Base-by-base conservation (phyloP, 345 rosid species). In the Lepidium africanum region DNA sequence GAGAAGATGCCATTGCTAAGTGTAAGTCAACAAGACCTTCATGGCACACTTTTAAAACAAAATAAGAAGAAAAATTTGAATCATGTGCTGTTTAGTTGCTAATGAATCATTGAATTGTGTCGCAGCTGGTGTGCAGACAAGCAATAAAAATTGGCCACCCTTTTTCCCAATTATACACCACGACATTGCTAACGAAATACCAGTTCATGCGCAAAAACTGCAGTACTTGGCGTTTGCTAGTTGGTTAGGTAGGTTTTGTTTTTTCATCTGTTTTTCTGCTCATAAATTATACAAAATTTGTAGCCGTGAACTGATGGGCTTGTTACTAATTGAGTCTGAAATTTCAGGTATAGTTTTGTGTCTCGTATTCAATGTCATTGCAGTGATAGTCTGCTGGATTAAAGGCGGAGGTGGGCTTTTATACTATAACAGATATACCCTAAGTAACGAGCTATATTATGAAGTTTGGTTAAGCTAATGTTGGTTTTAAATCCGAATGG, bases 141-240 rank as follows among this genome's bases (percentile, higher is more conserved):
- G 82, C 67, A 81, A 85, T 70, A 91, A 83, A 77, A 94, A 91
- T 67, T 94, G 97, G 95, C 99, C 99, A 10, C 93, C 97, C 0
- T 75, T 86, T 71, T 94, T 86, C 71, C 97, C 97, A 51, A 86
- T 94, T 33, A 91, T 94, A 59, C 99, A 91, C 77, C 99, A 91
- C 70, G 96, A 94, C 76, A 84, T 94, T 51, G 84, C 97, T 16
- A 94, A 87, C 33, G 99, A 94, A 76, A 91, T 89, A 78, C 99
- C 96, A 10, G 82, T 85, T 63, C 87, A 87, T 80, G 96, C 91
- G 13, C 99, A 94, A 40, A 86, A 83, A 81, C 78, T 87, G 66
- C 99, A 91, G 78, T 94, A 91, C 75, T 78, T 94, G 70, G 97
- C 97, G 48, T 94, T 94, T 63, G 96, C 96, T 27, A 94, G 96